phyloP scores from a whole-genome alignment of 495 filamentous ascomycete species.

The Neurospora tetraspora region DNA sequence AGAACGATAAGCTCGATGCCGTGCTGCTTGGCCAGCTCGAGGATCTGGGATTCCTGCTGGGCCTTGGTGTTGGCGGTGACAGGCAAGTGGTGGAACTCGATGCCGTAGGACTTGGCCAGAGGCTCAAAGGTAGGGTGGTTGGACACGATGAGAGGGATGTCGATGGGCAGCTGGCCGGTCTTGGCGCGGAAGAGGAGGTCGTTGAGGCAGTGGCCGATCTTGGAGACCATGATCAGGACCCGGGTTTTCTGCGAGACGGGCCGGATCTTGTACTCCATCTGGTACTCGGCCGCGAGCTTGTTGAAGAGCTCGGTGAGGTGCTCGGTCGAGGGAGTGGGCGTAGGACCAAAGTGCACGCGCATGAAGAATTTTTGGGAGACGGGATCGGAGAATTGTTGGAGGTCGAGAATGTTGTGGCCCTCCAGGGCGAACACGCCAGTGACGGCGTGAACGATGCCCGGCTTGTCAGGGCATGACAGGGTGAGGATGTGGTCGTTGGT shows the following conservation, averaged over 20 bases:
- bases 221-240: conserved; percentile 72
- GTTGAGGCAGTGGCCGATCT: conserved; percentile 72
- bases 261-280: conserved; percentile 54
- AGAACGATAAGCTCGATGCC: conserved; percentile 63
- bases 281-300: conserved; percentile 44
- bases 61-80: conserved; percentile 55
- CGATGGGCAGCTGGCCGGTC: conserved; percentile 54
- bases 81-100: conserved; percentile 64
- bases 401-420: conserved; percentile 62
- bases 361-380: conserved; percentile 63
- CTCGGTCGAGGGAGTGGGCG: conserved; percentile 24
- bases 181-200: conserved; percentile 65
- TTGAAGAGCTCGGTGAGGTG: conserved; percentile 42
- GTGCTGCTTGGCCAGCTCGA: conserved; percentile 53
- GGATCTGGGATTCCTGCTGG: conserved; percentile 53
- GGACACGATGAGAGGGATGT: conserved; percentile 58
- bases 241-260: conserved; percentile 51
- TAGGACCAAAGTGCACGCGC: conserved; percentile 59
- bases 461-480: conserved; percentile 62
- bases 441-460: conserved; percentile 68
- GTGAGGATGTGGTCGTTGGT: conserved; percentile 57
- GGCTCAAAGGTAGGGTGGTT: conserved; percentile 64
- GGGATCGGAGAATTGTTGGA: conserved; percentile 63
- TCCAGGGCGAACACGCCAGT: conserved; percentile 57
- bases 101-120: conserved; percentile 57